Conservation (phyloP, 1,284 basidiomycete species). For the Butyriboletus appendiculatus region DNA sequence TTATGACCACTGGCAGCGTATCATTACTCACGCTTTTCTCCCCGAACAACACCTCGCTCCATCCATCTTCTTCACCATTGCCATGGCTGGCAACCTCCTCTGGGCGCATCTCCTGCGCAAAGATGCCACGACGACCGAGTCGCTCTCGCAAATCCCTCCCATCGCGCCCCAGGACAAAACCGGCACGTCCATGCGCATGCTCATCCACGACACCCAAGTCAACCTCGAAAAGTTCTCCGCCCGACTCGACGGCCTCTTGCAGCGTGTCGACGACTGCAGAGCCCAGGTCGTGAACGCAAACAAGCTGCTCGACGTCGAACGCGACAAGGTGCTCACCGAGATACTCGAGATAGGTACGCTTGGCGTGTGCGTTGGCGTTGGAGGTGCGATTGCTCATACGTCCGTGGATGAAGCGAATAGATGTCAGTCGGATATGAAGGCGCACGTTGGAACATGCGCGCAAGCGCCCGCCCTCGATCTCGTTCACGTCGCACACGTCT, state of each 20-base stretch:
- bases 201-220: constrained; percentile 67
- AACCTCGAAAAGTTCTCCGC: constrained; percentile 61
- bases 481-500: constrained; percentile 42
- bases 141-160: constrained; percentile 32
- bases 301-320: constrained; percentile 46
- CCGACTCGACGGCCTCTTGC: constrained; percentile 46
- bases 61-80: too few species aligned
- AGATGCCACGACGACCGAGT: constrained; percentile 29
- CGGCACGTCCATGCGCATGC: constrained; percentile 63
- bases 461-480: constrained; percentile 47
- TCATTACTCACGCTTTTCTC: too few species aligned
- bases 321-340: constrained; percentile 45
- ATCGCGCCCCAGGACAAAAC: constrained; percentile 60
- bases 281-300: constrained; percentile 46
- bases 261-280: constrained; percentile 42
- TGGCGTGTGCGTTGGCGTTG: background rate
- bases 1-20: fast-evolving
- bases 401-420: constrained; percentile 49
- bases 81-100: constrained; percentile 34
- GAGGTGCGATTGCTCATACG: background rate
- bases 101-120: constrained; percentile 54
- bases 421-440: constrained; percentile 59
- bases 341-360: constrained; percentile 46
- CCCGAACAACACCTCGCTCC: background rate
- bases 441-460: constrained; percentile 53